Percentiles rank a stretch among this genome's conserved stretches.
These are phyloP conservation scores for Durio zibethinus DNA, from an alignment of 345 rosid species.

Conservation along the genomic window DNA sequence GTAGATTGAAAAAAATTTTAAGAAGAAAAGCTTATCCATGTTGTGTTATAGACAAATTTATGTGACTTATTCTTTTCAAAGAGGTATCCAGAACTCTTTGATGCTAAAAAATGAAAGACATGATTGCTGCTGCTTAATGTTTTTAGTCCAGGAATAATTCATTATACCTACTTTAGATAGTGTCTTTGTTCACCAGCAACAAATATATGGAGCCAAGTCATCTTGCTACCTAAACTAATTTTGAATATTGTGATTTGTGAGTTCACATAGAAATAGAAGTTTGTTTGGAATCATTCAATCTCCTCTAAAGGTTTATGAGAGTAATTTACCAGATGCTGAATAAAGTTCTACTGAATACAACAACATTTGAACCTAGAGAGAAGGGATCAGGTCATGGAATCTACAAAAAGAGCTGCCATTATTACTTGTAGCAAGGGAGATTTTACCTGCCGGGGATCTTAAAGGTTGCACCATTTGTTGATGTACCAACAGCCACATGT, in stretches of 20 bases:
- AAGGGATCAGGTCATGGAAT: not conserved
- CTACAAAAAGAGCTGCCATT: not conserved
- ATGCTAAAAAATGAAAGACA: not conserved
- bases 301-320: not conserved
- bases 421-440: not conserved
- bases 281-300: not conserved
- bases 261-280: not conserved
- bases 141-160: not conserved
- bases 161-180: not conserved
- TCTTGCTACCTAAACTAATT: not conserved
- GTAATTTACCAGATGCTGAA: not conserved
- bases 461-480: slow-evolving; percentile 94
- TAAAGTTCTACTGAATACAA: not conserved
- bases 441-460: slow-evolving; percentile 92
- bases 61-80: not conserved
- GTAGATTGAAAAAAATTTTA: not conserved
- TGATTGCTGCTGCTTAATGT: not conserved
- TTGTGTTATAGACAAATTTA: not conserved
- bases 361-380: not conserved
- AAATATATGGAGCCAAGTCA: not conserved
- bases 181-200: not conserved
- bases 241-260: not conserved
- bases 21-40: not conserved
- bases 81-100: not conserved
- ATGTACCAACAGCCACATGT: slow-evolving; percentile 88